Conservation (phyloP, 768 basidiomycete genomes). For the Mycena leptocephala region DNA sequence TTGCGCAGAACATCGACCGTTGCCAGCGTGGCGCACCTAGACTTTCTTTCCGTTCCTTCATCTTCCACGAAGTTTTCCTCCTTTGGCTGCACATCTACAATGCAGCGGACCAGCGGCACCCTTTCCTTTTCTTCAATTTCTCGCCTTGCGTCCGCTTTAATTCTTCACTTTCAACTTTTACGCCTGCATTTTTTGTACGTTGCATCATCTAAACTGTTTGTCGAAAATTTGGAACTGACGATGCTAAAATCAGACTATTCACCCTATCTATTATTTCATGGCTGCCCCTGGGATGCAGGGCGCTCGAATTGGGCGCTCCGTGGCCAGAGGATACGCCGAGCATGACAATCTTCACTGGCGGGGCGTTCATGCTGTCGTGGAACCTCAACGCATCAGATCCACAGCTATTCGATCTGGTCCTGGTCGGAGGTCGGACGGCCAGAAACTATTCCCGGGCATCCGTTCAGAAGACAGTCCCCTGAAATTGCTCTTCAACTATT, state of each 20-base stretch:
- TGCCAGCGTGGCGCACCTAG: neutral
- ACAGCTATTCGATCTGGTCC: conserved; percentile 1
- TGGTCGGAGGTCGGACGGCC: neutral
- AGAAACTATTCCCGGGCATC: neutral
- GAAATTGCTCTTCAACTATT: neutral
- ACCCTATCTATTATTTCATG: neutral
- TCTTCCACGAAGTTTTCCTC: neutral
- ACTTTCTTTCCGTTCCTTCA: neutral
- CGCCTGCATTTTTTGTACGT: conserved; percentile 10
- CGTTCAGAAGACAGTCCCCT: neutral
- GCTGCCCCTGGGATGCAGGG: neutral
- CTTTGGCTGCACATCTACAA: neutral
- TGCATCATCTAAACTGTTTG: neutral
- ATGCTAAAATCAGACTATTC: neutral
- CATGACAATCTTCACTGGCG: conserved; percentile 8
- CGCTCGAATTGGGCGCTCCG: neutral
- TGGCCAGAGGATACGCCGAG: conserved; percentile 8
- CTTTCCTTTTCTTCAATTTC: neutral
- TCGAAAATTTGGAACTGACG: neutral
- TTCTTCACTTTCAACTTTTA: neutral
- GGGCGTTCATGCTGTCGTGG: conserved; percentile 10
- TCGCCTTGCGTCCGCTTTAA: conserved; percentile 1
- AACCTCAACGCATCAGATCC: conserved; percentile 12
- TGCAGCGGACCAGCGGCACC: conserved; percentile 1
- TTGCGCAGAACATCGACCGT: neutral